Base-by-base conservation (phyloP, 371 early-diverging fungal genomes). In the Lichtheimia hyalospora region DNA sequence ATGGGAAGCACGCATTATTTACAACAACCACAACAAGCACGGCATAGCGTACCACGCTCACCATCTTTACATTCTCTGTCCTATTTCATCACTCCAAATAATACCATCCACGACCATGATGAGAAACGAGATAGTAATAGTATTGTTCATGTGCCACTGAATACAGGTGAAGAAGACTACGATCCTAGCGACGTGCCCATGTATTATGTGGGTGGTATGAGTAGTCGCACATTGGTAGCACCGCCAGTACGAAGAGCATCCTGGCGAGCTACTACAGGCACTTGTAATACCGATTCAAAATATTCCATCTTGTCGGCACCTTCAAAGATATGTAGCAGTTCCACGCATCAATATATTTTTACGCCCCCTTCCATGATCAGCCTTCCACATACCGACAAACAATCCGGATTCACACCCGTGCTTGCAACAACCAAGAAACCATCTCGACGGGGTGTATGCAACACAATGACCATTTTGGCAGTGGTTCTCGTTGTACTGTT, bases 371-470 rank as follows among this genome's bases (percentile, higher is more conserved):
- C 58, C 25, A 51, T 21, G 25, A 21, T 41, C 44, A 20, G n/a
- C 21, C 42, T 52, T 24, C 51, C 40, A 21, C 27, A 41, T 23
- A 34, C 55, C 49, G 43, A 25, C 16, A 42, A 59, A 24, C 12
- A 59, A 49, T 12, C 39, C 40, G 34, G 10, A 8, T 8, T 34
- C 34, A 34, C 34, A 8, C 34, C 34, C 6, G 8, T 34, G 2
- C 21, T 24, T 7, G 20, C 16, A 15, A 18, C 20, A 18, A n/a
- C 40, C 25, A 40, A 28, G 42, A 57, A 43, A n/a, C 67, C 67
- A 23, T 70, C 70, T 6, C 55, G 54, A 52, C 67, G 70, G 27
- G 73, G 73, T 16, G 58, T 64, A 24, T 69, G 69, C 56, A 73
- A 66, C 46, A 59, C 60, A 27, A 51, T 69, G 57, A 69, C 73